Percentiles rank a stretch among this genome's conserved stretches.
phyloP scores from a whole-genome alignment of 2,329 filamentous ascomycete species.

The Cercospora sp. region DNA sequence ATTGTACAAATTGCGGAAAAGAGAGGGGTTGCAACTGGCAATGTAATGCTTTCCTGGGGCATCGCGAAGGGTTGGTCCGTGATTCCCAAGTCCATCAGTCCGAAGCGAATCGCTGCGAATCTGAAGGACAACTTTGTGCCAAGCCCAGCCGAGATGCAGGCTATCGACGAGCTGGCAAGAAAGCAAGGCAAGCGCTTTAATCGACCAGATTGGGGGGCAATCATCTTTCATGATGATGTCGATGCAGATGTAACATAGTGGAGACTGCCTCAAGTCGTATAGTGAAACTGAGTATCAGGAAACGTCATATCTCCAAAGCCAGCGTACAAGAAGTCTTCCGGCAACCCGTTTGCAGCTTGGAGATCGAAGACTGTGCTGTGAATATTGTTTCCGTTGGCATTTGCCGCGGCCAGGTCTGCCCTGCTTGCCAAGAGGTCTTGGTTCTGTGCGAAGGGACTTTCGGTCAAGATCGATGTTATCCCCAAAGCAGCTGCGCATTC shows the following conservation, averaged over 20 bases:
- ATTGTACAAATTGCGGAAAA: constrained; percentile 19
- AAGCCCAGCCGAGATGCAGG: constrained; percentile 23
- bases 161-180: constrained; percentile 34
- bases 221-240: constrained; percentile 49
- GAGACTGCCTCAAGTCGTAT: neutral
- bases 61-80: constrained; percentile 39
- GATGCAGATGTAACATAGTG: constrained; percentile 10
- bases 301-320: constrained; percentile 17
- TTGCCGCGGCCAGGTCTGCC: neutral
- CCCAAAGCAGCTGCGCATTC: constrained; percentile 21
- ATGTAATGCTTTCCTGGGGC: constrained; percentile 43
- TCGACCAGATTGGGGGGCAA: constrained; percentile 48
- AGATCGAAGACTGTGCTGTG: constrained; percentile 3
- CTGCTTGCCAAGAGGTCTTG: constrained; percentile 1
- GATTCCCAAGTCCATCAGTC: constrained; percentile 41
- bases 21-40: constrained; percentile 29
- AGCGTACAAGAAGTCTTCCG: constrained; percentile 20
- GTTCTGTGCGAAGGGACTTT: constrained; percentile 26
- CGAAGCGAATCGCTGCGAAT: constrained; percentile 23
- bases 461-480: constrained; percentile 19
- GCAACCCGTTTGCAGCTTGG: constrained; percentile 11
- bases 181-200: constrained; percentile 47
- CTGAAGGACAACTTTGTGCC: constrained; percentile 19
- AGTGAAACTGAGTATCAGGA: constrained; percentile 15
- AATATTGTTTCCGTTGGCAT: neutral